Conservation (phyloP, 345 rosid genomes). For the Arabidopsis arenosa region DNA sequence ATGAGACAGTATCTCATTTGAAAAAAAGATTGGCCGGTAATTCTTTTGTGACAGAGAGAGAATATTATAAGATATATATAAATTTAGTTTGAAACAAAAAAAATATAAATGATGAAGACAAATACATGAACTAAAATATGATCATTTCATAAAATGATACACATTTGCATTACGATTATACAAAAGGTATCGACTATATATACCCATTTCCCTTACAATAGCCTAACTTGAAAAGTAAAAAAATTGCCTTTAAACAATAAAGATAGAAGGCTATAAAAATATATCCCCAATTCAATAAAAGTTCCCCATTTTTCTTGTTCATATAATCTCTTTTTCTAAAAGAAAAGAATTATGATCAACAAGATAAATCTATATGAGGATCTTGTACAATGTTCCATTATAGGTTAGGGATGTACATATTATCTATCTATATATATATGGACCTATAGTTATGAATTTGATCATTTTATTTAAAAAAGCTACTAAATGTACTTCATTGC, state of each 20-base stretch:
- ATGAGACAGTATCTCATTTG: too few species aligned
- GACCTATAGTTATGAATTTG: conserved; percentile 20
- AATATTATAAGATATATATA: background rate
- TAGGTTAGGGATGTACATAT: conserved; percentile 31
- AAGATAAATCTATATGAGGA: conserved; percentile 35
- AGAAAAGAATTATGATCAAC: conserved; percentile 31
- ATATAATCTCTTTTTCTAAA: conserved; percentile 15
- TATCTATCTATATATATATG: conserved; percentile 22
- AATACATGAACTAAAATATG: background rate
- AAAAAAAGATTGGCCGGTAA: too few species aligned
- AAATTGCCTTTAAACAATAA: conserved; percentile 7
- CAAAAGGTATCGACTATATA: conserved; percentile 4
- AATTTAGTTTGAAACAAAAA: background rate
- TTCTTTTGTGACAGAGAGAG: background rate
- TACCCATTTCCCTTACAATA: background rate
- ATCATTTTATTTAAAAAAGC: background rate
- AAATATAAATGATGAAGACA: background rate
- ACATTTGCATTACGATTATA: background rate
- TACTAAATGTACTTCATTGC: conserved; percentile 15
- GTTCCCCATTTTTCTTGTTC: conserved; percentile 20
- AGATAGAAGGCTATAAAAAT: conserved; percentile 9
- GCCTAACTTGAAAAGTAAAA: background rate
- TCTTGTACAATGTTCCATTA: conserved; percentile 35
- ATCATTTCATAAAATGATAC: conserved; percentile 13
- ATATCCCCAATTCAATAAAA: background rate